A percentile compares a stretch with the other conserved stretches of the same genome.
These are phyloP conservation scores for Thalia dealbata DNA, from an alignment of 176 grass and related monocot species.

Conservation along the genomic window DNA sequence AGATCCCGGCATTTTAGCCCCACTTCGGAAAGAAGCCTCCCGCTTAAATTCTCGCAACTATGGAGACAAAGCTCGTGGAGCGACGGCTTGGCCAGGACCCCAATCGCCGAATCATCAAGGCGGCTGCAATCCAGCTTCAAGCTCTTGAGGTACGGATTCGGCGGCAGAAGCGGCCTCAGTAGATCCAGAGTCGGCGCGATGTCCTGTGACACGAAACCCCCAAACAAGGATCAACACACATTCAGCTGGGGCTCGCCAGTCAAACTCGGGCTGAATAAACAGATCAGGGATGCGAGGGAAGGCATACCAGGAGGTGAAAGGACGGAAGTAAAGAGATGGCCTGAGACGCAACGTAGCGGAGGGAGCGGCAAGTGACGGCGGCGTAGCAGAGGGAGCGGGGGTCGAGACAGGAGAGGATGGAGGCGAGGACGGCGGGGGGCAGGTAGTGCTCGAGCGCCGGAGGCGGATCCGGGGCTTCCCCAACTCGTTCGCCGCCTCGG, in stretches of 20 bases:
- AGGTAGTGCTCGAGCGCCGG: constrained; percentile 53
- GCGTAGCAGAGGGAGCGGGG: constrained; percentile 65
- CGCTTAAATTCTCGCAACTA: constrained; percentile 69
- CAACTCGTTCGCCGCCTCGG: neutral
- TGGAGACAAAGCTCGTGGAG: constrained; percentile 64
- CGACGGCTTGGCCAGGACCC: constrained; percentile 46
- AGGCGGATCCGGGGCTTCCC: neutral
- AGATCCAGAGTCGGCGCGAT: constrained; percentile 44
- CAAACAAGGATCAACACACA: constrained; percentile 8
- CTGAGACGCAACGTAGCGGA: constrained; percentile 48
- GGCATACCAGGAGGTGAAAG: constrained; percentile 59
- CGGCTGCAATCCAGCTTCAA: constrained; percentile 59
- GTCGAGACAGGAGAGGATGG: constrained; percentile 84
- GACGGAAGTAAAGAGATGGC: constrained; percentile 64
- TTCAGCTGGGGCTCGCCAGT: neutral
- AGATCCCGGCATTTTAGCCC: constrained; percentile 71
- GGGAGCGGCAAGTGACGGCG: constrained; percentile 43
- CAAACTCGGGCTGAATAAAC: neutral
- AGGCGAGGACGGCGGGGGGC: constrained; percentile 52
- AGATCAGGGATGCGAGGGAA: neutral
- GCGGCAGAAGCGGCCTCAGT: constrained; percentile 54
- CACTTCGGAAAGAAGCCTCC: constrained; percentile 54
- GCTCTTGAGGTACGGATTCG: constrained; percentile 57
- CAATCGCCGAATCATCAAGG: constrained; percentile 56
- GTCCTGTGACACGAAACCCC: constrained; percentile 36